A percentile compares a stretch with the other conserved stretches of the same genome.
Conservation (phyloP, 2,329 filamentous ascomycete species). For the Fusarium luffae region DNA sequence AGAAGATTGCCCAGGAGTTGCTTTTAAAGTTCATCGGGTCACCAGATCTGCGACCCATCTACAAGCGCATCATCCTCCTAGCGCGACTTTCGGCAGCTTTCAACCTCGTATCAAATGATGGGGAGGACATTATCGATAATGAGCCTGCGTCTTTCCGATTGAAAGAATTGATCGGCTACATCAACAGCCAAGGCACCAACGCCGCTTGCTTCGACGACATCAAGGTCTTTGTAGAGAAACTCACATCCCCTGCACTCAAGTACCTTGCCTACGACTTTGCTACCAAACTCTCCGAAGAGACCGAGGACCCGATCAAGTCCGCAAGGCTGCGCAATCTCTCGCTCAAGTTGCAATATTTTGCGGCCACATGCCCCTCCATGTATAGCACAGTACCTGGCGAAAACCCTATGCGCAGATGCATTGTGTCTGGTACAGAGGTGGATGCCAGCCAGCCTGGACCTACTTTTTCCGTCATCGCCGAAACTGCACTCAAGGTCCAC, state of each 20-base stretch:
- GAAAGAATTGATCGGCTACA: constrained; percentile 51
- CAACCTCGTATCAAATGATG: constrained; percentile 46
- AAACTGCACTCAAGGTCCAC: constrained; percentile 37
- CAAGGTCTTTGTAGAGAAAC: constrained; percentile 56
- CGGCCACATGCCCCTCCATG: constrained; percentile 52
- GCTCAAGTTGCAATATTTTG: constrained; percentile 58
- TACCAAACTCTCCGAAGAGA: constrained; percentile 47
- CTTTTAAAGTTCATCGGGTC: constrained; percentile 48
- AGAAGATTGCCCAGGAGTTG: constrained; percentile 45
- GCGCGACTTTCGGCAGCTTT: constrained; percentile 55
- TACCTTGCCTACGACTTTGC: constrained; percentile 54
- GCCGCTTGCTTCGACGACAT: constrained; percentile 60
- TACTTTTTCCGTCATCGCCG: constrained; percentile 42
- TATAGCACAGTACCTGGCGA: constrained; percentile 36
- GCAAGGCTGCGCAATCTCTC: constrained; percentile 51
- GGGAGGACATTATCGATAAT: constrained; percentile 44
- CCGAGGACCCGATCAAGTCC: constrained; percentile 36
- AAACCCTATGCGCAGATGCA: constrained; percentile 39
- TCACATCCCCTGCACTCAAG: constrained; percentile 55
- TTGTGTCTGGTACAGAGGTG: constrained; percentile 39
- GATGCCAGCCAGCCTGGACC: constrained; percentile 31
- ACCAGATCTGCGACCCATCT: constrained; percentile 51
- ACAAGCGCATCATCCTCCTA: constrained; percentile 53
- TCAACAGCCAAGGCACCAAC: constrained; percentile 52
- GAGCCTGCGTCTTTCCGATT: constrained; percentile 48